A percentile compares a stretch with the other conserved stretches of the same genome.
These are phyloP conservation scores for Plantago major DNA, from an alignment of 257 asterid species.

Conservation along the genomic window DNA sequence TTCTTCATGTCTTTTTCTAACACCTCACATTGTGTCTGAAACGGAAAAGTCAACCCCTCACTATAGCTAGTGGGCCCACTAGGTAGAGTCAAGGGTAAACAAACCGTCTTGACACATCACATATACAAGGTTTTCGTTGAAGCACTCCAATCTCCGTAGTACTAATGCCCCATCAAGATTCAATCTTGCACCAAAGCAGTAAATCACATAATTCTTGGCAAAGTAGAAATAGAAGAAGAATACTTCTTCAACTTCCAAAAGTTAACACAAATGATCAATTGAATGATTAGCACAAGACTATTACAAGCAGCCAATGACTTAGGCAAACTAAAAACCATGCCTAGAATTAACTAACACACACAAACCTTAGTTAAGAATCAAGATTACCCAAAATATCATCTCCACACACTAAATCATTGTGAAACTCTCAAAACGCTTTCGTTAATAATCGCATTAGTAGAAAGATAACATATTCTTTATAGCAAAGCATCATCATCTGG, in stretches of 20 bases:
- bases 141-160: no score
- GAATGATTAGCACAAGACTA: conserved; percentile 41
- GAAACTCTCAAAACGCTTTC: conserved; percentile 5
- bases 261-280: conserved; percentile 26
- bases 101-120: no score
- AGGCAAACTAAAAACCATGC: conserved; percentile 80
- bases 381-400: conserved; percentile 28
- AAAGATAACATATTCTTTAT: conserved; percentile 41
- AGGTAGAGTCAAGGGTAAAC: no score
- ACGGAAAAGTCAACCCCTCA: no score
- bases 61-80: no score
- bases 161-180: no score
- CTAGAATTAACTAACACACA: conserved; percentile 40
- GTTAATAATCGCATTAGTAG: conserved; percentile 21
- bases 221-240: no score
- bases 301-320: conserved; percentile 46
- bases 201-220: no score
- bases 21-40: no score
- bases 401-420: conserved; percentile 22
- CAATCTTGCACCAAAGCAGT: no score
- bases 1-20: no score
- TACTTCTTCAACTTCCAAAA: conserved; percentile 9
- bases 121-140: no score
- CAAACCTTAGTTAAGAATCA: conserved; percentile 11
- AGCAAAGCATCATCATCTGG: conserved; percentile 91